These are phyloP conservation scores for Fusarium cicatricum DNA, from an alignment of 2,329 filamentous ascomycete genomes.

Conservation along the genomic window DNA sequence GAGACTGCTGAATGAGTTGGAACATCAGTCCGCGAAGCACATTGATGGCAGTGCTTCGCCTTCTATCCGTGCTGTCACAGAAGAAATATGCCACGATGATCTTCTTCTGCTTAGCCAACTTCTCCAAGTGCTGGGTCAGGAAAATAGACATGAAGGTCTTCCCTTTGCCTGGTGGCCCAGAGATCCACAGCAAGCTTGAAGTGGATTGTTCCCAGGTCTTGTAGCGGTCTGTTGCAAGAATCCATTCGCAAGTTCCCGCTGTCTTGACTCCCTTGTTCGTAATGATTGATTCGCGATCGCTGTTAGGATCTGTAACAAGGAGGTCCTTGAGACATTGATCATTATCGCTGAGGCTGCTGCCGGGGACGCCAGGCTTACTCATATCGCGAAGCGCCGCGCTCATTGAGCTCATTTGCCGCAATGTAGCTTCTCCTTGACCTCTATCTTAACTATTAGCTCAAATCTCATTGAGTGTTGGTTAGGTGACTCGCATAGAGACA, in stretches of 20 bases:
- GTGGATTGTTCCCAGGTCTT: background rate
- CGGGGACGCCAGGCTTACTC: background rate
- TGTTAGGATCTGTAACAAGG: background rate
- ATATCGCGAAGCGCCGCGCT: too few relatives aligned
- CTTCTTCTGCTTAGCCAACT: background rate
- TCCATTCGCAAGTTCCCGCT: background rate
- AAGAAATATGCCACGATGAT: constrained; percentile 17
- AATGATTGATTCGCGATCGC: background rate
- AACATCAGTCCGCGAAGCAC: constrained; percentile 16
- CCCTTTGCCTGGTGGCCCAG: constrained; percentile 16
- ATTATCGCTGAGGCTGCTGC: background rate
- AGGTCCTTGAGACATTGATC: background rate
- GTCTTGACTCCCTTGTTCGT: background rate
- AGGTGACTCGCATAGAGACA: too few relatives aligned
- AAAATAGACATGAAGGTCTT: constrained; percentile 23
- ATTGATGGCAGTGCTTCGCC: constrained; percentile 17
- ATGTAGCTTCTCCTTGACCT: too few relatives aligned
- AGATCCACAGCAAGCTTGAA: constrained; percentile 19
- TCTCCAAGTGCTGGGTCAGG: constrained; percentile 8
- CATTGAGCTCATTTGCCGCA: too few relatives aligned
- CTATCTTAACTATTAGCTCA: too few relatives aligned
- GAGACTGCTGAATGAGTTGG: constrained; percentile 4
- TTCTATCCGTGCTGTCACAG: constrained; percentile 16
- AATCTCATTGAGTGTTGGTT: background rate
- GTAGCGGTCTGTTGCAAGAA: background rate